phyloP scores from a whole-genome alignment of 257 asterid genomes.

The Craterostigma plantagineum region DNA sequence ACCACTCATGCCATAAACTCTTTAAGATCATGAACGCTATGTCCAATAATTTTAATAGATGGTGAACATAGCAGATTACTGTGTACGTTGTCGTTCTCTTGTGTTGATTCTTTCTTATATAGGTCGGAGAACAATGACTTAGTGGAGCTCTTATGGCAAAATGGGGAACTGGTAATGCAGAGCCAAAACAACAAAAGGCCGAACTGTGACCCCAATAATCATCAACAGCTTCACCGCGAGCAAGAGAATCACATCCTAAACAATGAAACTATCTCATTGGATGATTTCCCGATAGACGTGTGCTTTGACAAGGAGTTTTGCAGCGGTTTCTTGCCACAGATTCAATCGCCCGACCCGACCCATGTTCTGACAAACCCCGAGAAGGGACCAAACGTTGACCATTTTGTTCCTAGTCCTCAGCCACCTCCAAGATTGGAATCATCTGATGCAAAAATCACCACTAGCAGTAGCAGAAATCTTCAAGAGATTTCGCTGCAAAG shows the following conservation, averaged over 20 bases:
- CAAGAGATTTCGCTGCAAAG: conserved; percentile 8
- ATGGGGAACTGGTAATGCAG: conserved; percentile 58
- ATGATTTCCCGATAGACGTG: conserved; percentile 32
- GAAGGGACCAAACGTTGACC: conserved; percentile 11
- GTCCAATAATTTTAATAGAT: too few relatives aligned
- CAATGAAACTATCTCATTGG: conserved; percentile 31
- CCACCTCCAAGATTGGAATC: conserved; percentile 30
- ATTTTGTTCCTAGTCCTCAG: conserved; percentile 11
- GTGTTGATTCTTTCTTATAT: not conserved
- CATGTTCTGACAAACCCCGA: conserved; percentile 7
- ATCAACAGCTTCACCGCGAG: conserved; percentile 14
- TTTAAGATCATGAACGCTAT: not conserved
- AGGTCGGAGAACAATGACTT: conserved; percentile 52
- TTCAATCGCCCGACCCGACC: conserved; percentile 15
- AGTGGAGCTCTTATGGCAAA: conserved; percentile 76
- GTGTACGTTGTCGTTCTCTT: too few relatives aligned
- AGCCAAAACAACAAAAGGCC: conserved; percentile 36
- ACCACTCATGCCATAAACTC: not conserved
- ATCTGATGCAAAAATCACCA: conserved; percentile 9
- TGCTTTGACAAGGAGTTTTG: conserved; percentile 52
- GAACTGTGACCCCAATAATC: conserved; percentile 9
- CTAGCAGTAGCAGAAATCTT: conserved; percentile 1
- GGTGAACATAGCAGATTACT: not conserved
- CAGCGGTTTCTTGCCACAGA: conserved; percentile 31
- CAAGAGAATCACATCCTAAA: conserved; percentile 20